Percentiles rank a stretch among this genome's conserved stretches.
phyloP scores from a whole-genome alignment of 495 filamentous ascomycete genomes.

The Podospora sp. region DNA sequence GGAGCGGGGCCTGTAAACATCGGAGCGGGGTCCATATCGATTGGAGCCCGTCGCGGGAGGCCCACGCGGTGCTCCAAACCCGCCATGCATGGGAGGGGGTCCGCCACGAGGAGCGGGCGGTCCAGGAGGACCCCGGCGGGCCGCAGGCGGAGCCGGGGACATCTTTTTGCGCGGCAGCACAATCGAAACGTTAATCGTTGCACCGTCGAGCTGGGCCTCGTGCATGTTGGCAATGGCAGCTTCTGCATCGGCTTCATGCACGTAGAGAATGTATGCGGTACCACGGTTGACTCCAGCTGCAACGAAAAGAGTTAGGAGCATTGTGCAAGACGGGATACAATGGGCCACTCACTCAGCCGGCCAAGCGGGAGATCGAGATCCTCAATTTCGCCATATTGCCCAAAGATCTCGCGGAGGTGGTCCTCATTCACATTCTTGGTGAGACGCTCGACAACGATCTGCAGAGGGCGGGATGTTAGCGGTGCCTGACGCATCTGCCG shows the following conservation, averaged over 20 bases:
- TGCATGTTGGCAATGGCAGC: conserved; percentile 96
- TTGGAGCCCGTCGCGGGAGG: conserved; percentile 35
- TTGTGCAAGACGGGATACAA: not conserved
- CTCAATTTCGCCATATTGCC: conserved; percentile 80
- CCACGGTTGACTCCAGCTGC: conserved; percentile 88
- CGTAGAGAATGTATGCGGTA: conserved; percentile 90
- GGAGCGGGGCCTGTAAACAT: conserved; percentile 57
- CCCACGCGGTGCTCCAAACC: conserved; percentile 37
- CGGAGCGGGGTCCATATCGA: conserved; percentile 49
- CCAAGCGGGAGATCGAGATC: conserved; percentile 90
- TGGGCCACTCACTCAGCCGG: conserved; percentile 65
- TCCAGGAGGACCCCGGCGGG: conserved; percentile 45
- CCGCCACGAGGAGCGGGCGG: conserved; percentile 22
- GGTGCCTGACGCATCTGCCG: conserved; percentile 22
- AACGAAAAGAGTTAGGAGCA: conserved; percentile 17
- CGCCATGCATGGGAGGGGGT: conserved; percentile 32
- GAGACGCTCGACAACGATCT: conserved; percentile 96
- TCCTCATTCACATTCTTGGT: conserved; percentile 91
- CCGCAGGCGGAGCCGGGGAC: conserved; percentile 53
- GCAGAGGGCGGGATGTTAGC: conserved; percentile 7
- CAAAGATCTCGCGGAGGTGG: conserved; percentile 91
- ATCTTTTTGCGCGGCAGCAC: conserved; percentile 80
- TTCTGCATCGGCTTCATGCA: conserved; percentile 76
- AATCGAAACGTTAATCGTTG: conserved; percentile 86
- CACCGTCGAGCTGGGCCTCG: conserved; percentile 91